A percentile compares a stretch with the other conserved stretches of the same genome.
These are phyloP conservation scores for Fusarium vanettenii DNA, from an alignment of 2,329 filamentous ascomycete genomes.

Conservation along the genomic window DNA sequence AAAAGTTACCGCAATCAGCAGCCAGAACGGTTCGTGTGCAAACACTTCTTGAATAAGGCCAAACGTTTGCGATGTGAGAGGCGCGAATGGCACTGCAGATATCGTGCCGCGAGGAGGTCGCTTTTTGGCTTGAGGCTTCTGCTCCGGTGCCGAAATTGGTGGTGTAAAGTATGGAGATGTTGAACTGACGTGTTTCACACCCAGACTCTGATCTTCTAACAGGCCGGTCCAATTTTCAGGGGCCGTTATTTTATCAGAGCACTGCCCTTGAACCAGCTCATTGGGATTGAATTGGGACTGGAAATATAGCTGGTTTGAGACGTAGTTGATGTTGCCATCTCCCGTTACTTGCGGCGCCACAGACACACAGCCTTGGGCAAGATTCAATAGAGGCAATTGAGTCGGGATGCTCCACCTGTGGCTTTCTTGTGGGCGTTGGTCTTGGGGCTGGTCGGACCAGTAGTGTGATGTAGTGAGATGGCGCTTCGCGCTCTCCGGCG, in stretches of 20 bases:
- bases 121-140: constrained; percentile 31
- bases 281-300: background rate
- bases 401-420: constrained; percentile 18
- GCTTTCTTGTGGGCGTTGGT: constrained; percentile 22
- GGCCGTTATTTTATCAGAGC: constrained; percentile 16
- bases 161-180: constrained; percentile 50
- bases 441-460: constrained; percentile 41
- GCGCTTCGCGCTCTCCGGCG: constrained; percentile 17
- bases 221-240: background rate
- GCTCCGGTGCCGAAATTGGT: constrained; percentile 15
- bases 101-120: constrained; percentile 58
- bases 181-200: constrained; percentile 23
- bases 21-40: constrained; percentile 78
- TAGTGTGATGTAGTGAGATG: constrained; percentile 42
- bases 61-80: constrained; percentile 71
- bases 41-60: constrained; percentile 88
- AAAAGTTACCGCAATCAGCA: constrained; percentile 86
- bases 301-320: background rate
- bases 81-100: constrained; percentile 73
- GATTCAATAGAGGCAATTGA: constrained; percentile 6
- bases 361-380: constrained; percentile 4
- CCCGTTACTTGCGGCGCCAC: constrained; percentile 3
- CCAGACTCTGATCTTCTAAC: background rate
- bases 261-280: constrained; percentile 1
- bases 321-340: background rate